These are phyloP conservation scores for Knufia fluminis DNA, from an alignment of 2,329 filamentous ascomycete genomes.

Conservation along the genomic window DNA sequence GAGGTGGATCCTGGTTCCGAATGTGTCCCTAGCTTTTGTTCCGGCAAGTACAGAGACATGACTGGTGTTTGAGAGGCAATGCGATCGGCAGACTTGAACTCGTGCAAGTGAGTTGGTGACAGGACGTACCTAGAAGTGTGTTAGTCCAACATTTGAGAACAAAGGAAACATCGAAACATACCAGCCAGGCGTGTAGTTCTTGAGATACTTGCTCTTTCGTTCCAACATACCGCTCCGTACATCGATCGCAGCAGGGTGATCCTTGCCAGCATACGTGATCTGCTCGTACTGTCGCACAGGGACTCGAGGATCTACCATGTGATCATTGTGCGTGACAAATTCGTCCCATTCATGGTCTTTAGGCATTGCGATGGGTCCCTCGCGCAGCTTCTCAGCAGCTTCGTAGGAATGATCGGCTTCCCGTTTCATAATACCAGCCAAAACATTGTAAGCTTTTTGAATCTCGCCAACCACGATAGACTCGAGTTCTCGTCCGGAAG, in stretches of 20 bases:
- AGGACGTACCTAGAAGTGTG: constrained; percentile 66
- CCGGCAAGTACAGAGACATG: constrained; percentile 91
- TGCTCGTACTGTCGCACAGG: constrained; percentile 69
- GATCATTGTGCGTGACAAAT: constrained; percentile 71
- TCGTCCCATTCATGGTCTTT: constrained; percentile 85
- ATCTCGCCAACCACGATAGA: constrained; percentile 95
- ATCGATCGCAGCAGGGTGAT: constrained; percentile 73
- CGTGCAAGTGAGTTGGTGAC: constrained; percentile 91
- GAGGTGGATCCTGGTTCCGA: constrained; percentile 74
- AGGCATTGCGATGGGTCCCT: constrained; percentile 81
- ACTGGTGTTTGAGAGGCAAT: constrained; percentile 71
- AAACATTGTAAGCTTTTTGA: constrained; percentile 93
- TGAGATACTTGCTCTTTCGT: constrained; percentile 96
- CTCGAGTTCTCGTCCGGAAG: constrained; percentile 87
- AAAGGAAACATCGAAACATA: constrained; percentile 37
- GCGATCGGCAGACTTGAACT: constrained; percentile 97
- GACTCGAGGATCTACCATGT: constrained; percentile 77
- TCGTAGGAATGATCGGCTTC: constrained; percentile 76
- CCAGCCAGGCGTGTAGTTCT: constrained; percentile 95
- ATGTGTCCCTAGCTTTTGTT: constrained; percentile 91
- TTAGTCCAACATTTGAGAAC: constrained; percentile 4
- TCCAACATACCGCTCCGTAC: constrained; percentile 86
- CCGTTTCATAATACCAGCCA: constrained; percentile 81
- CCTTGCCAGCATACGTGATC: constrained; percentile 83
- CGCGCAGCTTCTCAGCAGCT: constrained; percentile 69